A percentile compares a stretch with the other conserved stretches of the same genome.
These are phyloP conservation scores for Rhynchospora breviuscula DNA, from an alignment of 176 grass and related monocot species.

Conservation along the genomic window DNA sequence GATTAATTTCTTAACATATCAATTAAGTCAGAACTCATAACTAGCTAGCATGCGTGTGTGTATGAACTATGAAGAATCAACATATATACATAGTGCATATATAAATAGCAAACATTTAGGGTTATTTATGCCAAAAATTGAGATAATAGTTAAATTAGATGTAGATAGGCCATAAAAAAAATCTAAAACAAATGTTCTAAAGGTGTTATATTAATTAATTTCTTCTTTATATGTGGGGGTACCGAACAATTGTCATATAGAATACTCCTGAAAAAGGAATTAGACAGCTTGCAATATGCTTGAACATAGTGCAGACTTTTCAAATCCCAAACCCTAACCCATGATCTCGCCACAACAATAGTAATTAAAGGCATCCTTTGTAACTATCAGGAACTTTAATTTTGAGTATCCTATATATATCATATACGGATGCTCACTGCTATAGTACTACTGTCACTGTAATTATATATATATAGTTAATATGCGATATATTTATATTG, in stretches of 20 bases:
- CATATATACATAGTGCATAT: background rate
- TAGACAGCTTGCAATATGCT: slow-evolving; percentile 11
- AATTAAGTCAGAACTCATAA: background rate
- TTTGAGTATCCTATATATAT: background rate
- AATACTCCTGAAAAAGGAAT: background rate
- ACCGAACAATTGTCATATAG: background rate
- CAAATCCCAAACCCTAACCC: background rate
- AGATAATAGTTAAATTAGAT: background rate
- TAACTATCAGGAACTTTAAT: background rate
- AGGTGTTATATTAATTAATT: background rate
- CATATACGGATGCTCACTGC: background rate
- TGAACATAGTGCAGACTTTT: background rate
- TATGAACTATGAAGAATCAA: no score
- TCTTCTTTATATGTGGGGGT: background rate
- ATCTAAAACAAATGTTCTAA: background rate
- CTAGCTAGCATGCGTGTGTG: no score
- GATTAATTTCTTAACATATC: background rate
- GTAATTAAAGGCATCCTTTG: background rate
- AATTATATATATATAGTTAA: background rate
- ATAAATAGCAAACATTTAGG: background rate
- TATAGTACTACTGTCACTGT: background rate
- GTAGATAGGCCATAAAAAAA: background rate
- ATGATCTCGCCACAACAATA: background rate
- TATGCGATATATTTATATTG: background rate
- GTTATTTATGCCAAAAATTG: background rate